phyloP scores from a whole-genome alignment of 169 alveolate species.

The Amoebophrya sp. region DNA sequence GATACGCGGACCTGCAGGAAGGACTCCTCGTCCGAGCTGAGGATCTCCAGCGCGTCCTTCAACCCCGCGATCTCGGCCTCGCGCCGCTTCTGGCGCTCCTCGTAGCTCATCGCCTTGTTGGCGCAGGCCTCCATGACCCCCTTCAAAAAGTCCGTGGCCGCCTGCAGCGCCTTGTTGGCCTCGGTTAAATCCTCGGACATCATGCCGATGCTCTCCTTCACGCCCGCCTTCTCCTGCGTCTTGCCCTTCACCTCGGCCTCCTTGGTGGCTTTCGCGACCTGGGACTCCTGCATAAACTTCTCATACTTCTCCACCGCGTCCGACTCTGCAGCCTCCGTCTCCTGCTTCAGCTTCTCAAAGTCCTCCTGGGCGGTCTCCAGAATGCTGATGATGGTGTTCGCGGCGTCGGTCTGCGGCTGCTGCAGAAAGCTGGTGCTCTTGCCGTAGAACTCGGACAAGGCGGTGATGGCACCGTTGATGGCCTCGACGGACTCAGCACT shows the following conservation, averaged over 20 bases:
- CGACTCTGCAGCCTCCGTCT: constrained; percentile 1
- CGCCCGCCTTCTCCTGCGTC: constrained; percentile 23
- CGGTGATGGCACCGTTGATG: not conserved
- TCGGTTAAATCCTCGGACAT: not conserved
- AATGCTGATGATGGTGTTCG: not conserved
- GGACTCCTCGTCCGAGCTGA: not conserved
- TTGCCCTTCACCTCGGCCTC: constrained; percentile 2
- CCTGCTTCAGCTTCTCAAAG: constrained; percentile 14
- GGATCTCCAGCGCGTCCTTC: constrained; percentile 19
- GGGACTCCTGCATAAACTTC: not conserved
- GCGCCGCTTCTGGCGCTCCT: constrained; percentile 4
- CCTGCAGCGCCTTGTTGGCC: constrained; percentile 18
- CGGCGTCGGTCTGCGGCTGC: constrained; percentile 24
- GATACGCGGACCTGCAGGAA: constrained; percentile 16
- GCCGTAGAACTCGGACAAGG: not conserved
- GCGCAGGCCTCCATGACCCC: constrained; percentile 20
- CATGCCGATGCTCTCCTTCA: constrained; percentile 24
- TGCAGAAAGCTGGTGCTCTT: not conserved
- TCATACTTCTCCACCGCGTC: not conserved
- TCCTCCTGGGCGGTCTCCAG: constrained; percentile 21
- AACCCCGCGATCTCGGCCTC: constrained; percentile 20
- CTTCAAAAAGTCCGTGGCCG: not conserved
- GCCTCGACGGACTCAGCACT: not conserved
- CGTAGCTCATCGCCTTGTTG: constrained; percentile 9
- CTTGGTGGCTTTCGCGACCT: not conserved